A percentile compares a stretch with the other conserved stretches of the same genome.
These are phyloP conservation scores for Arthrobotrys megalospora DNA, from an alignment of 2,329 filamentous ascomycete species.

Conservation along the genomic window DNA sequence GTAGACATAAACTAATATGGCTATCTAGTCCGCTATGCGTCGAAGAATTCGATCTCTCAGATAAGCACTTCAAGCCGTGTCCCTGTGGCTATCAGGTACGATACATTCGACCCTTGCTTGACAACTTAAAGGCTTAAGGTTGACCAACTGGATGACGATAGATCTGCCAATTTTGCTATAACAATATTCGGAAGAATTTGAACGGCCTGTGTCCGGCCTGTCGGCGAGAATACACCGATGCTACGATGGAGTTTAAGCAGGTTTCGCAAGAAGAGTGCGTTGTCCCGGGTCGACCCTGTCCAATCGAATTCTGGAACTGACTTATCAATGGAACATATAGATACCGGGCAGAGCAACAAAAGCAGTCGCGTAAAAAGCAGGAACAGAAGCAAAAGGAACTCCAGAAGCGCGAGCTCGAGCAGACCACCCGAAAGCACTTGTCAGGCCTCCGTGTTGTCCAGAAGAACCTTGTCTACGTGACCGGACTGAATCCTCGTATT, in stretches of 20 bases:
- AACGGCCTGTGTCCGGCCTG: slow-evolving; percentile 98
- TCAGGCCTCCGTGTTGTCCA: slow-evolving; percentile 96
- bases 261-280: slow-evolving; percentile 94
- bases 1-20: slow-evolving; percentile 62
- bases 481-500: slow-evolving; percentile 90
- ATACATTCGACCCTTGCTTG: slow-evolving; percentile 38
- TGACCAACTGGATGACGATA: slow-evolving; percentile 67
- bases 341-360: slow-evolving; percentile 71
- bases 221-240: slow-evolving; percentile 93
- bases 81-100: slow-evolving; percentile 95
- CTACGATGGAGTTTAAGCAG: slow-evolving; percentile 96
- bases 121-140: slow-evolving; percentile 49
- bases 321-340: slow-evolving; percentile 64
- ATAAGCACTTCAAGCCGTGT: slow-evolving; percentile 96
- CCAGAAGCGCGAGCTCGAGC: slow-evolving; percentile 96
- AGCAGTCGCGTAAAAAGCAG: slow-evolving; percentile 92
- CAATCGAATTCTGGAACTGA: slow-evolving; percentile 5
- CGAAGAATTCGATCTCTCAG: slow-evolving; percentile 97
- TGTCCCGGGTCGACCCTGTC: slow-evolving; percentile 4
- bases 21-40: slow-evolving; percentile 88
- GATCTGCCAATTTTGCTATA: slow-evolving; percentile 99
- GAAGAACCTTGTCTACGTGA: slow-evolving; percentile 98
- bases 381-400: slow-evolving; percentile 91
- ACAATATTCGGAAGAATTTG: slow-evolving; percentile 98
- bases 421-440: slow-evolving; percentile 93